Evolutionary conservation across 2,329 filamentous ascomycete genomes (phyloP).

Genomic region (Fusarium papillatum): DNA sequence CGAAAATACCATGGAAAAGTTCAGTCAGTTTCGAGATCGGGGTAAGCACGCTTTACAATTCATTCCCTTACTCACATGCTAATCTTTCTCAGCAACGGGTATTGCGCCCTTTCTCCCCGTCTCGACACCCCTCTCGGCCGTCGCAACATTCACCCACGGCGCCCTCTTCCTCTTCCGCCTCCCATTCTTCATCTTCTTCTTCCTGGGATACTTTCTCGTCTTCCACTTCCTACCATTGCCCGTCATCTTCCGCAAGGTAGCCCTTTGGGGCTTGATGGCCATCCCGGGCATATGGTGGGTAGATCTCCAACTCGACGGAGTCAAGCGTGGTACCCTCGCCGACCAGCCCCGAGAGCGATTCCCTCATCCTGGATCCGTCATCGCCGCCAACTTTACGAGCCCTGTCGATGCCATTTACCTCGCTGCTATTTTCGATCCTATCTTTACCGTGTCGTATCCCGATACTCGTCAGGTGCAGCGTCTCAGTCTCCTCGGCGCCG

Average conservation of each 20-base stretch:
- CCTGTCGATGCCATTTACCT: slow-evolving; percentile 95
- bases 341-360: slow-evolving; percentile 81
- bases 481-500: slow-evolving; percentile 82
- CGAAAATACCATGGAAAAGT: slow-evolving; percentile 83
- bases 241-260: slow-evolving; percentile 78
- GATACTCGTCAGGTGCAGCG: slow-evolving; percentile 79
- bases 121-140: slow-evolving; percentile 71
- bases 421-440: slow-evolving; percentile 94
- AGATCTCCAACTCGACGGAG: slow-evolving; percentile 97
- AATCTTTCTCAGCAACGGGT: slow-evolving; percentile 78
- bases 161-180: slow-evolving; percentile 86
- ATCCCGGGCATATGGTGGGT: slow-evolving; percentile 98
- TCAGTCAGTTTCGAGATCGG: slow-evolving; percentile 92
- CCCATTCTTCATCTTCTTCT: slow-evolving; percentile 79
- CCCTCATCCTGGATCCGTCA: slow-evolving; percentile 83
- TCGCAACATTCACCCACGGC: slow-evolving; percentile 75
- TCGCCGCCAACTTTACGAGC: slow-evolving; percentile 92
- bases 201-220: slow-evolving; percentile 80
- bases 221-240: slow-evolving; percentile 84
- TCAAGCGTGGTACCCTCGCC: slow-evolving; percentile 89
- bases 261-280: slow-evolving; percentile 88
- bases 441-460: slow-evolving; percentile 92
- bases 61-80: slow-evolving; percentile 21
- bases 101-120: slow-evolving; percentile 96
- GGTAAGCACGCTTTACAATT: slow-evolving; percentile 62